phyloP scores from a whole-genome alignment of 352 stramenopile species.

The Peronospora tabacina region DNA sequence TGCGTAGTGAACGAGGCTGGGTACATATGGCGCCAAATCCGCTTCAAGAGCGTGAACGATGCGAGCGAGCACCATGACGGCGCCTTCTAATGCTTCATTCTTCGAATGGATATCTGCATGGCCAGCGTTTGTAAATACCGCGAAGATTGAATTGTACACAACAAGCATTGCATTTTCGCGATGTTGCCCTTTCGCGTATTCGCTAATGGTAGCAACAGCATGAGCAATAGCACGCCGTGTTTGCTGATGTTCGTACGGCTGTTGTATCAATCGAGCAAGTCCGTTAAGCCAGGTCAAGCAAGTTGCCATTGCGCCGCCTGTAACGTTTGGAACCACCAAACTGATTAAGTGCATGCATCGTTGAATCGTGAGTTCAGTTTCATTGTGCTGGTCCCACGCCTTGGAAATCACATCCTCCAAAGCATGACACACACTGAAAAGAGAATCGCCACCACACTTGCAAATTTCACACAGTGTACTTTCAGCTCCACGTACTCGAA shows the following conservation, averaged over 20 bases:
- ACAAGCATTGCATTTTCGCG: constrained; percentile 40
- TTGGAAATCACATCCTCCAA: constrained; percentile 34
- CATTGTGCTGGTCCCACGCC: constrained; percentile 24
- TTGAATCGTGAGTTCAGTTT: constrained; percentile 34
- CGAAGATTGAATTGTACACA: constrained; percentile 48
- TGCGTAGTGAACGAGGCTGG: constrained; percentile 57
- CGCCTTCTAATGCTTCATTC: constrained; percentile 27
- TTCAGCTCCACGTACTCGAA: constrained; percentile 42
- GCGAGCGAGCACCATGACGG: constrained; percentile 52
- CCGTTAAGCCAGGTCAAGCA: constrained; percentile 43
- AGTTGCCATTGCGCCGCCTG: constrained; percentile 18
- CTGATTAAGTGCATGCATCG: constrained; percentile 44
- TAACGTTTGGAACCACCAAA: constrained; percentile 32
- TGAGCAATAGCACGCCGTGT: constrained; percentile 33
- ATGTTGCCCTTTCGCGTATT: constrained; percentile 16
- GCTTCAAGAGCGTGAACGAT: constrained; percentile 32
- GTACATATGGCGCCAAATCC: constrained; percentile 46
- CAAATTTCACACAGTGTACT: constrained; percentile 37
- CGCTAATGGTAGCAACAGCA: constrained; percentile 44
- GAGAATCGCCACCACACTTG: constrained; percentile 15
- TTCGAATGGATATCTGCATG: background rate
- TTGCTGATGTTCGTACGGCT: constrained; percentile 16
- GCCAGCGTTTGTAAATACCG: constrained; percentile 15
- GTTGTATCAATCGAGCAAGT: constrained; percentile 25
- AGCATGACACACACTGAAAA: constrained; percentile 32